phyloP scores from a whole-genome alignment of 192 early-diverging fungal genomes.

The Umbelopsis sp. region DNA sequence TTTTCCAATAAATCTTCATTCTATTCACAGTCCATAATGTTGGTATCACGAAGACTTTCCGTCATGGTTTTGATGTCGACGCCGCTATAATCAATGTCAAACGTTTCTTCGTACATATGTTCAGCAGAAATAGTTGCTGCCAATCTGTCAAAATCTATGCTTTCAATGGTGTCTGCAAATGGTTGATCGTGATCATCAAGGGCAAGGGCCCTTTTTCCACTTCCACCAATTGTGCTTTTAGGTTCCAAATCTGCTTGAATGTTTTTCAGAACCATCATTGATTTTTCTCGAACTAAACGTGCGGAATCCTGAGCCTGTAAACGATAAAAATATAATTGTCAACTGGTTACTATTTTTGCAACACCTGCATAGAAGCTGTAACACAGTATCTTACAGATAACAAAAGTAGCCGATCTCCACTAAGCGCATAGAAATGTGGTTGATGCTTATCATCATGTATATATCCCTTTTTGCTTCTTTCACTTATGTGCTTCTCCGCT shows the following conservation, averaged over 20 bases:
- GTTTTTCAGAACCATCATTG: conserved; percentile 20
- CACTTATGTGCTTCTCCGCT: conserved; percentile 34
- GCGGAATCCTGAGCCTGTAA: background rate
- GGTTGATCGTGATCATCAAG: conserved; percentile 4
- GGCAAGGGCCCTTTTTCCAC: background rate
- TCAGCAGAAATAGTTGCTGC: conserved; percentile 47
- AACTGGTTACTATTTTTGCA: conserved; percentile 23
- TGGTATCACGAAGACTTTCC: conserved; percentile 23
- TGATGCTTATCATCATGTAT: conserved; percentile 19
- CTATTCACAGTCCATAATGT: conserved; percentile 34
- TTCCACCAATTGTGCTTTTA: background rate
- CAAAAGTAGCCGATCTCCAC: conserved; percentile 43
- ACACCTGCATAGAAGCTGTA: background rate
- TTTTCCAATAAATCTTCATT: background rate
- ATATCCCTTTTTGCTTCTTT: background rate
- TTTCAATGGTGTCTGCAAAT: conserved; percentile 36
- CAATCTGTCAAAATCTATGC: conserved; percentile 44
- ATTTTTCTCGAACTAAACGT: conserved; percentile 26
- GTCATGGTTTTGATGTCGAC: conserved; percentile 42
- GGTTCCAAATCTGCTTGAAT: conserved; percentile 19
- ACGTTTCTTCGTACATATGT: conserved; percentile 55
- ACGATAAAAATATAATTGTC: background rate
- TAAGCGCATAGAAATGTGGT: conserved; percentile 47
- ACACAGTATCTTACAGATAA: conserved; percentile 42
- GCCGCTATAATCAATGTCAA: conserved; percentile 47